Base-by-base conservation (phyloP, 306 rosid species). In the Ammopiptanthus mongolicus region DNA sequence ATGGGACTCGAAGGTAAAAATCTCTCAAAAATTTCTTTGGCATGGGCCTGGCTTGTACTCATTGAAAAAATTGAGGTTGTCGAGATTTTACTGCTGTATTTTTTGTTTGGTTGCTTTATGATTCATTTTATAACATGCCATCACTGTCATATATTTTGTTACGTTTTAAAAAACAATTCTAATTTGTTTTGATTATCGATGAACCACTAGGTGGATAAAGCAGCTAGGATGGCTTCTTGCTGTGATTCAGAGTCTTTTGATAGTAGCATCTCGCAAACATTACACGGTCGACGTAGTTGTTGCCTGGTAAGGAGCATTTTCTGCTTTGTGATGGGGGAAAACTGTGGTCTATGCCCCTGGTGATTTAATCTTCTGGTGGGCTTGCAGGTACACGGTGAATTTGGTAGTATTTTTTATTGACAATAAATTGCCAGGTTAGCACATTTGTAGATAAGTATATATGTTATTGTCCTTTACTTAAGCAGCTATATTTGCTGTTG, bases 251-350 rank as follows among this genome's bases (percentile, higher is more conserved):
- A 92, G 98, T 76, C 82, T 96, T 69, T 83, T 96, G 87, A 96
- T 96, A 33, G 88, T 96, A 66, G 99, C 99, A 39, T 92, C 99
- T 34, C 99, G 97, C 79, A 96, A 96, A 77, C 99, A 96, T 92
- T 96, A 96, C 87, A 87, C 99, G 0, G 99, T 96, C 52, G 99
- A 96, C n/a, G 83, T 96, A 18, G 96, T 96, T 74, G 99, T 96
- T 29, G 99, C 99, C 61, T 96, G 99, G 99, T 95, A 85, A 78
- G 80, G 62, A 74, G 31, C 28, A 22, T 73, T 14, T 46, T 59
- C 14, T 66, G 37, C 21, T 28, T 17, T 22, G 44, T 34, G n/a
- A 75, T 46, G 28, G 1, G 1, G 42, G 41, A 18, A 37, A 19
- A 53, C 50, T 41, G 14, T 23, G 15, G 14, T 36, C 19, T 52